Evolutionary conservation across 495 filamentous ascomycete species (phyloP).

Genomic region (Lasiosphaeria hispida): DNA sequence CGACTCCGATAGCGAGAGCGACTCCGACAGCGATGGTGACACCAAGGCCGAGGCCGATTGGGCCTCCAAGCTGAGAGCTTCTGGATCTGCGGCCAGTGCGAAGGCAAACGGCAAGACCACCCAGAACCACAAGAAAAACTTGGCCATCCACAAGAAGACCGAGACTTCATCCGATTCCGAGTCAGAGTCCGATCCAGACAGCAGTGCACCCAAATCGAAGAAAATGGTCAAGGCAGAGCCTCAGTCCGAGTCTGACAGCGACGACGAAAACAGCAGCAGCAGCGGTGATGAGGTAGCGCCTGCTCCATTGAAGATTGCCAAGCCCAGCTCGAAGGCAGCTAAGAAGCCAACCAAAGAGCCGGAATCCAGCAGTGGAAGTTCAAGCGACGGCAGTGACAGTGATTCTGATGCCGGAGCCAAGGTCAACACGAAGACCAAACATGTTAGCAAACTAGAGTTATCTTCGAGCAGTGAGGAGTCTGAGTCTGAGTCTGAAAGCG

Average conservation of each 20-base stretch:
- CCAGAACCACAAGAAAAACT: slow-evolving; percentile 13
- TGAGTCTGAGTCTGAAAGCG: slow-evolving; percentile 16
- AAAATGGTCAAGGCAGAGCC: slow-evolving; percentile 4
- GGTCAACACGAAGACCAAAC: slow-evolving; percentile 2
- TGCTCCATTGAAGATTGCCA: not conserved
- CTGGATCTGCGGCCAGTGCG: slow-evolving; percentile 11
- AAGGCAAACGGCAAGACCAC: slow-evolving; percentile 13
- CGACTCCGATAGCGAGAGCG: slow-evolving; percentile 29
- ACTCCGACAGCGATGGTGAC: slow-evolving; percentile 25
- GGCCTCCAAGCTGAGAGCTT: slow-evolving; percentile 17
- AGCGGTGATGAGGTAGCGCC: not conserved
- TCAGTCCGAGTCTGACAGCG: slow-evolving; percentile 23
- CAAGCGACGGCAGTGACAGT: slow-evolving; percentile 6
- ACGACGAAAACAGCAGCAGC: slow-evolving; percentile 15
- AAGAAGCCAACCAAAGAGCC: not conserved
- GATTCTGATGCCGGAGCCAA: slow-evolving; percentile 13
- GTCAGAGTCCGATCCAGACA: slow-evolving; percentile 26
- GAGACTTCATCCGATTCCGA: slow-evolving; percentile 19
- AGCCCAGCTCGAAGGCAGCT: not conserved
- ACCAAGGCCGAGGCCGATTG: not conserved
- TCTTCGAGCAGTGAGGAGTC: slow-evolving; percentile 18
- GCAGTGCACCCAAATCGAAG: slow-evolving; percentile 18
- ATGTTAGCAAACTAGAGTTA: not conserved
- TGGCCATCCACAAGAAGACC: slow-evolving; percentile 10
- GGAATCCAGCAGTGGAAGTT: not conserved